These are phyloP conservation scores for Sordaria brevicollis DNA, from an alignment of 495 filamentous ascomycete species.

Conservation along the genomic window DNA sequence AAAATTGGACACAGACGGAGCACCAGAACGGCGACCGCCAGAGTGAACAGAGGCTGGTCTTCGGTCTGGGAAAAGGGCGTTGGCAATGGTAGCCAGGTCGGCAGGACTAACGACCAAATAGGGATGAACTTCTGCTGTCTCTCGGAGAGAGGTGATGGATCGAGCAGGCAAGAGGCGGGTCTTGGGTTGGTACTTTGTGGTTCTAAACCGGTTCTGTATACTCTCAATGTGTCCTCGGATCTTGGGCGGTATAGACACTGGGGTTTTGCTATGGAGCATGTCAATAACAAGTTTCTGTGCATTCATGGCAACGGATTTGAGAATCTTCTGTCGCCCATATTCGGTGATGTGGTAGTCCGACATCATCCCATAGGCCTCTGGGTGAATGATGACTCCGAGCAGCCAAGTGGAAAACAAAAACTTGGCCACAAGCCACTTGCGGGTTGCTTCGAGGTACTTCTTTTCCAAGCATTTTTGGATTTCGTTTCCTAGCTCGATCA, in stretches of 20 bases:
- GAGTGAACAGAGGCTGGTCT: slow-evolving; percentile 44
- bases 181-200: slow-evolving; percentile 34
- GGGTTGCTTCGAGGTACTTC: slow-evolving; percentile 58
- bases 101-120: slow-evolving; percentile 66
- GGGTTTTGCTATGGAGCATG: slow-evolving; percentile 48
- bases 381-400: slow-evolving; percentile 73
- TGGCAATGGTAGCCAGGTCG: slow-evolving; percentile 59
- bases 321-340: slow-evolving; percentile 77
- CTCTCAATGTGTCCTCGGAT: slow-evolving; percentile 67
- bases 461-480: slow-evolving; percentile 68
- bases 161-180: slow-evolving; percentile 55
- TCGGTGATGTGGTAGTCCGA: slow-evolving; percentile 84
- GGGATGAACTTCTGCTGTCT: slow-evolving; percentile 60
- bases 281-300: slow-evolving; percentile 65
- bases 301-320: slow-evolving; percentile 70
- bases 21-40: slow-evolving; percentile 47
- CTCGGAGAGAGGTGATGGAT: slow-evolving; percentile 57
- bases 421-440: slow-evolving; percentile 72
- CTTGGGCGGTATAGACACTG: slow-evolving; percentile 50
- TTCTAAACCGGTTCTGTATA: slow-evolving; percentile 58
- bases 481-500: slow-evolving; percentile 70
- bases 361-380: slow-evolving; percentile 84
- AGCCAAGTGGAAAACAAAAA: slow-evolving; percentile 90
- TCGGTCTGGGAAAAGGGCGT: slow-evolving; percentile 58
- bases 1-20: slow-evolving; percentile 57